Conservation (phyloP, 306 rosid genomes). For the Quercus parvula region DNA sequence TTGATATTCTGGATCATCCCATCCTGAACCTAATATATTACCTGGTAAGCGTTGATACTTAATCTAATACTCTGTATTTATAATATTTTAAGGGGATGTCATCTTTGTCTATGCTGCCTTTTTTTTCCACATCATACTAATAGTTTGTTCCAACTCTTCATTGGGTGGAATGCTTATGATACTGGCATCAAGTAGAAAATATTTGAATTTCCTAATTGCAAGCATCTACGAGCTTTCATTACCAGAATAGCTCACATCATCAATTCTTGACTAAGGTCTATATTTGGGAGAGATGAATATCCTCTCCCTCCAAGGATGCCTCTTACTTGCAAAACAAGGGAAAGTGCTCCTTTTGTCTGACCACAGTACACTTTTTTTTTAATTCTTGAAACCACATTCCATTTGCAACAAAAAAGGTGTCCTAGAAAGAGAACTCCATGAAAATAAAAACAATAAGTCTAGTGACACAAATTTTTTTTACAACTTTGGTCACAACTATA, state of each 20-base stretch:
- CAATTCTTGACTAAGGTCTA: not conserved
- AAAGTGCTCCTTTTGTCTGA: not conserved
- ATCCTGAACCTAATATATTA: slow-evolving; percentile 60
- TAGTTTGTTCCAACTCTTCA: not conserved
- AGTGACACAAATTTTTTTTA: too few relatives aligned
- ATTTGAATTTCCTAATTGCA: too few relatives aligned
- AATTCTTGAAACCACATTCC: not conserved
- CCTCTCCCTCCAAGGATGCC: not conserved
- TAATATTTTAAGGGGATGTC: not conserved
- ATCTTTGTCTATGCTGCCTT: not conserved
- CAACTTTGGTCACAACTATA: too few relatives aligned
- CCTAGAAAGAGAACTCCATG: too few relatives aligned
- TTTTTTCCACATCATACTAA: not conserved
- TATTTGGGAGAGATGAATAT: not conserved
- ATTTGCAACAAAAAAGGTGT: too few relatives aligned
- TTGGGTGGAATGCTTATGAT: not conserved
- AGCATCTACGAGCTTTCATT: too few relatives aligned
- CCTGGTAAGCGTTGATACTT: slow-evolving; percentile 44
- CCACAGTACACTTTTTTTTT: not conserved
- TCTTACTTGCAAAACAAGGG: too few relatives aligned
- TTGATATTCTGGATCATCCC: slow-evolving; percentile 63
- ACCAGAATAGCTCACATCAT: too few relatives aligned
- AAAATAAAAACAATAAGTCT: too few relatives aligned
- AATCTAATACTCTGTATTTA: not conserved
- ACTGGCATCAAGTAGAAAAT: too few relatives aligned